Evolutionary conservation across 371 early-diverging fungal species (phyloP), one percentile per base, ranked within the genome.

Genomic region (Encephalitozoon hellem): DNA sequence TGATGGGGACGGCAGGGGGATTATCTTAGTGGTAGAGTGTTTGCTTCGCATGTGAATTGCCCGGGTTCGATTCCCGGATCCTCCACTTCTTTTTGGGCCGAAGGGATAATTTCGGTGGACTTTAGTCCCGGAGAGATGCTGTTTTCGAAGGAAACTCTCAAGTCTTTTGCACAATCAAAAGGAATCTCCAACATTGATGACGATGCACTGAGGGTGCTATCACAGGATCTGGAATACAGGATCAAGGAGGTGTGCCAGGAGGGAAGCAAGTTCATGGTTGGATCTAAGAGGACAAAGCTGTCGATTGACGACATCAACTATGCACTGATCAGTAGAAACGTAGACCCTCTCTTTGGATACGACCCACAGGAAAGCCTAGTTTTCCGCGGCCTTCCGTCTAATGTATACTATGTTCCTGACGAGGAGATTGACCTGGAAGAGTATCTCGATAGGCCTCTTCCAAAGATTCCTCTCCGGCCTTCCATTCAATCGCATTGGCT

Each of bases 271-370:
- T 96, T 96, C 81, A 97, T 96, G 97, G 87, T 91, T 43, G 95
- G 94, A 69, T 90, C 93, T 8, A 90, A 92, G 83, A 88, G 97
- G 77, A 88, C 90, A 18, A 90, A 89, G 80, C 84, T 99, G 28
- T 87, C 87, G 0, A 89, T 93, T 0, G 91, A 92, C 25, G 97
- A 99, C 81, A 89, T 99, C 67, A 95, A 95, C 84, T 86, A 90
- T 76, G 97, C 97, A 0, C 87, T 99, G 55, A 88, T 91, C 15
- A 92, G 94, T 28, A 89, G 92, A 70, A 96, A 96, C 80, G 90
- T 96, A 25, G 96, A 98, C 89, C 96, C 96, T 3, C 85, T 96
- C 41, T 95, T 96, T 80, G 99, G 99, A 38, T 93, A 91, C 79
- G 89, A 89, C 63, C 87, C 90, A 4, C 88, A 89, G 15, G 91